Base-by-base conservation (phyloP, 225 moss, liverwort and hornwort species). In the Straminergon stramineum region DNA sequence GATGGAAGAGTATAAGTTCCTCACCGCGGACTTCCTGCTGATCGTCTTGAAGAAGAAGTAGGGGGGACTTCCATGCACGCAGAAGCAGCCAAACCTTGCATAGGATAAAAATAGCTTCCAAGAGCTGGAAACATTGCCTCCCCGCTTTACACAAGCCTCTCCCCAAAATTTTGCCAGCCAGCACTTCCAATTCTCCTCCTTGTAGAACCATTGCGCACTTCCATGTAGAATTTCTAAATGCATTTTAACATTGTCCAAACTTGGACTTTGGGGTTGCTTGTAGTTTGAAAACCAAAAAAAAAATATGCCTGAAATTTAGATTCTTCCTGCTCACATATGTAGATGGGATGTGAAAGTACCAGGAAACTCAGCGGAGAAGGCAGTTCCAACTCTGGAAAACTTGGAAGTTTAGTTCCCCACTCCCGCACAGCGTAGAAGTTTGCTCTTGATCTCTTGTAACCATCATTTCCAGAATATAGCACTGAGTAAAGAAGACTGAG, bases 1-100 rank as follows among this genome's bases (percentile, higher is more conserved):
- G 69, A 90, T 91, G 83, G 85, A 89, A 34, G 58, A 86, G 30
- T 93, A 92, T 63, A 93, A 89, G 74, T 93, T 92, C 57, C 87
- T 93, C 37, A 92, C 78, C 30, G 87, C 79, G 20, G 90, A 92
- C 66, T 92, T 92, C 48, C 79, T 93, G 71, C 79, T 92, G 2
- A 21, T 93, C 7, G 89, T 88, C 51, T 53, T 93, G 74, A 90
- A 83, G 83, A 93, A 90, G 51, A 83, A 83, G 48, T 62, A 82
- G 41, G 8, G 78, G 5, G 35, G 15, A 78, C 10, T 53, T 78
- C 78, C n/a, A 27, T 27, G 27, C 79, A 21, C 4, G 79, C 16
- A 79, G 24, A 37, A 26, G 37, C 16, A 10, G 10, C 26, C 56
- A 79, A 79, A 79, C 26, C 37, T 56, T 56, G 78, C 37, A 15